Evolutionary conservation across 371 early-diverging fungal species (phyloP), one percentile per base, ranked within the genome.

Genomic region (Globomyces sp.): DNA sequence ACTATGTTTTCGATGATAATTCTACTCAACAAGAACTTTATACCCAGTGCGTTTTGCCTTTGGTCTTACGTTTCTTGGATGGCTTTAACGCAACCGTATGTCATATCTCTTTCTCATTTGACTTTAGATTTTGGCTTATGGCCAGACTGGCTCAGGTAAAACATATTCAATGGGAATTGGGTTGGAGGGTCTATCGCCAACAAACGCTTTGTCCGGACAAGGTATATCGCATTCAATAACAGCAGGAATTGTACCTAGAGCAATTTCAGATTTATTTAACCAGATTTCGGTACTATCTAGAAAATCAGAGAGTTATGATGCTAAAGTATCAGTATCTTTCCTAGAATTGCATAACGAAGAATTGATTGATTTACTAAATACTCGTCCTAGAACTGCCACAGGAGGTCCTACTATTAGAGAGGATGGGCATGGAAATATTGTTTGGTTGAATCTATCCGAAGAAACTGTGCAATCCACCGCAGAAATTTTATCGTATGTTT

Each of bases 381-480:
- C 78, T 1, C 68, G 79, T 41, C 75, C 75, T 10, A 66, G 59
- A 49, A 51, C 77, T 11, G 78, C 78, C 8, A 63, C 63, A 34
- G 51, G 48, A 39, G 75, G 68, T 2, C 71, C 93, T 5, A 86
- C 89, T 1, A 92, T 95, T 55, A 79, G 99, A 50, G 94, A 99
- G 77, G 98, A 99, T 78, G 73, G 87, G 2, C 86, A 88, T 66
- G 98, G 98, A 58, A 89, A 89, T 63, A 91, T 97, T 64, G 80
- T 84, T 42, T 94, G 96, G 91, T 83, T 85, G 5, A 96, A 96
- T 4, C 88, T 94, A n/a, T 84, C 85, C 58, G 98, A 98, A 79
- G 86, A 88, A 10, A 71, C 81, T 34, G 93, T 95, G 24, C 67
- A 73, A 4, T 86, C 80, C 37, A 85, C 90, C 2, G 89, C 89